Conservation (phyloP, 345 rosid genomes). For the Lepidium didymum region DNA sequence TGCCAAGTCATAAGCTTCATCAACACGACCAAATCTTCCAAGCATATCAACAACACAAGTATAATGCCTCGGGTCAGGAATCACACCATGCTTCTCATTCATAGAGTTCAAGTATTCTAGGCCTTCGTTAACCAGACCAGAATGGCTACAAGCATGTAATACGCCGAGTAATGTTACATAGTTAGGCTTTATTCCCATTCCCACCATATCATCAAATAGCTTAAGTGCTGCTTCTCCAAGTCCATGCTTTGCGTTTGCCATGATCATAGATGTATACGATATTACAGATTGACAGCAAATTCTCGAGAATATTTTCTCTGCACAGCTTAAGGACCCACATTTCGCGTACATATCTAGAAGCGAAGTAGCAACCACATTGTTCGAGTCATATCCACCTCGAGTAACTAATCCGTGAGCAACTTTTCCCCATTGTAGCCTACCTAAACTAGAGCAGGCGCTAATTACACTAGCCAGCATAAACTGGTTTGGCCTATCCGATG, state of each 20-base stretch:
- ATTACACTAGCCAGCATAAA: constrained; percentile 69
- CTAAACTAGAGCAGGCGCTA: constrained; percentile 63
- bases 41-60: constrained; percentile 81
- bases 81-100: constrained; percentile 41
- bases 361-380: constrained; percentile 53
- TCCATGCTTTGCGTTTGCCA: constrained; percentile 33
- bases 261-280: constrained; percentile 68
- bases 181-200: constrained; percentile 52
- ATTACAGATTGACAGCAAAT: constrained; percentile 50
- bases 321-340: constrained; percentile 54
- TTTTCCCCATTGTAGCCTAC: constrained; percentile 54
- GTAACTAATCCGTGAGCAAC: constrained; percentile 57
- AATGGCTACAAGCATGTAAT: constrained; percentile 77
- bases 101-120: constrained; percentile 43
- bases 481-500: constrained; percentile 37
- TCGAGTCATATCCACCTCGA: constrained; percentile 34
- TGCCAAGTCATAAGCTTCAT: constrained; percentile 58
- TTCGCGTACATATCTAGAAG: constrained; percentile 85
- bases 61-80: constrained; percentile 57
- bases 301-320: constrained; percentile 46
- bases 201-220: constrained; percentile 42
- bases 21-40: constrained; percentile 63
- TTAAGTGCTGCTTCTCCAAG: constrained; percentile 14
- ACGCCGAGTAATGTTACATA: constrained; percentile 63
- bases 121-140: constrained; percentile 67